Evolutionary conservation across 2,329 filamentous ascomycete genomes (phyloP).

Genomic region (Aspergillus pseudoviridinutans): DNA sequence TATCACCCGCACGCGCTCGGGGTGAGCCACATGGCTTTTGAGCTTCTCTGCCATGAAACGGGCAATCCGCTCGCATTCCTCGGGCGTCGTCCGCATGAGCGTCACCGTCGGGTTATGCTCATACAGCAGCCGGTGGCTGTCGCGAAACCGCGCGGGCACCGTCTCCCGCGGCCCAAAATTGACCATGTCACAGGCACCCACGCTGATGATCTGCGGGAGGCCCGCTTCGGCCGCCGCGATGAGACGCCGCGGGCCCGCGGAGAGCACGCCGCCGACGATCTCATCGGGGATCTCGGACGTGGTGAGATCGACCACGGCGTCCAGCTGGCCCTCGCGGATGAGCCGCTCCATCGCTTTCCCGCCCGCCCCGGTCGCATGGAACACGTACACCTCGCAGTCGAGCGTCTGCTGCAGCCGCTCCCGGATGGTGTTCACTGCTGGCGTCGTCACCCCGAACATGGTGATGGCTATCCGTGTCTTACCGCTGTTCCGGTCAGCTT

Average conservation of each 20-base stretch:
- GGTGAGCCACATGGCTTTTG: constrained; percentile 30
- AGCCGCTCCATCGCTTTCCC: constrained; percentile 67
- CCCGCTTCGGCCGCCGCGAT: constrained; percentile 54
- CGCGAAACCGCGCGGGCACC: constrained; percentile 52
- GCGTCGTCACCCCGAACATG: constrained; percentile 73
- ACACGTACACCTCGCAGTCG: constrained; percentile 58
- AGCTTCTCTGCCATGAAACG: constrained; percentile 55
- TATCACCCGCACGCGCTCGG: constrained; percentile 51
- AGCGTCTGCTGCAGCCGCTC: constrained; percentile 44
- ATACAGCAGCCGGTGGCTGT: constrained; percentile 42
- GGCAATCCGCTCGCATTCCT: constrained; percentile 56
- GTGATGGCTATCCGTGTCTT: constrained; percentile 59
- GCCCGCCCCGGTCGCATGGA: constrained; percentile 67
- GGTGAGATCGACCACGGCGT: constrained; percentile 67
- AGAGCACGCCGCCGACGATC: constrained; percentile 60
- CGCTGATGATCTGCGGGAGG: constrained; percentile 55
- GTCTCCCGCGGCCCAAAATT: constrained; percentile 59
- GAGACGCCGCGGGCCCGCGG: constrained; percentile 55
- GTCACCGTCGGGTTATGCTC: constrained; percentile 66
- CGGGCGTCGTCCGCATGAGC: constrained; percentile 59
- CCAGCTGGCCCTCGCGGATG: constrained; percentile 53
- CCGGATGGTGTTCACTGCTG: constrained; percentile 56
- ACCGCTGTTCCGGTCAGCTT: not conserved
- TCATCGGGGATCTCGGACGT: constrained; percentile 66
- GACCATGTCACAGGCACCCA: constrained; percentile 58